Percentiles rank a stretch among this genome's conserved stretches.
phyloP scores from a whole-genome alignment of 768 basidiomycete species.

The Rhizopogon vulgaris region DNA sequence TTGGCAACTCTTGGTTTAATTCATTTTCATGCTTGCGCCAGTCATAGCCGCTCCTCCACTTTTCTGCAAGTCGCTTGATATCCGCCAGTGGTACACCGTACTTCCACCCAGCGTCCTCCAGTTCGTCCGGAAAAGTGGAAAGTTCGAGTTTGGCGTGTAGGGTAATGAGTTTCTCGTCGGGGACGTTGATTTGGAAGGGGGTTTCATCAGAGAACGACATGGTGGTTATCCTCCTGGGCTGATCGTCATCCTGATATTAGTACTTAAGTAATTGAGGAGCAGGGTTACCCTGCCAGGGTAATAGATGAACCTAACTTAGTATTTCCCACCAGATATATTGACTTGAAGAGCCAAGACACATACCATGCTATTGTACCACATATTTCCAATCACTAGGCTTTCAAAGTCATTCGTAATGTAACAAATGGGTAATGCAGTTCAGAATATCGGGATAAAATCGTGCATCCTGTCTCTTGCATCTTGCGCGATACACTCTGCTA shows the following conservation, averaged over 20 bases:
- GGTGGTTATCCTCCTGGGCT: not conserved
- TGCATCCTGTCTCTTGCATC: constrained; percentile 93
- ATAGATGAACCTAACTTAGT: too few relatives aligned
- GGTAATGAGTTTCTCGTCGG: constrained; percentile 33
- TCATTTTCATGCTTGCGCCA: constrained; percentile 48
- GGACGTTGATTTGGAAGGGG: constrained; percentile 44
- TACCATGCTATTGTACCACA: too few relatives aligned
- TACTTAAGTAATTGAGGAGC: too few relatives aligned
- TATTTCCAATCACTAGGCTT: too few relatives aligned
- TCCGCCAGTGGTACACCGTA: constrained; percentile 49
- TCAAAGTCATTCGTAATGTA: not conserved
- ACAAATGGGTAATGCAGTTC: constrained; percentile 16
- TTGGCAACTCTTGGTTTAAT: constrained; percentile 30
- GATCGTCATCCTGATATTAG: too few relatives aligned
- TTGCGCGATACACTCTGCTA: constrained; percentile 97
- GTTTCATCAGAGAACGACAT: constrained; percentile 24
- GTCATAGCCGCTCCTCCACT: constrained; percentile 50
- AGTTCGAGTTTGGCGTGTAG: constrained; percentile 44
- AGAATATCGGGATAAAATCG: constrained; percentile 92
- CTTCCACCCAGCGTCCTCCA: constrained; percentile 42
- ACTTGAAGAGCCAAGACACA: too few relatives aligned
- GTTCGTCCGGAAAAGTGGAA: constrained; percentile 48
- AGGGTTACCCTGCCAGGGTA: too few relatives aligned
- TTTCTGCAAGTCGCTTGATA: constrained; percentile 38
- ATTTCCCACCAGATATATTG: too few relatives aligned